Conservation (phyloP, 805 yeast genomes). For the Candida argentea region DNA sequence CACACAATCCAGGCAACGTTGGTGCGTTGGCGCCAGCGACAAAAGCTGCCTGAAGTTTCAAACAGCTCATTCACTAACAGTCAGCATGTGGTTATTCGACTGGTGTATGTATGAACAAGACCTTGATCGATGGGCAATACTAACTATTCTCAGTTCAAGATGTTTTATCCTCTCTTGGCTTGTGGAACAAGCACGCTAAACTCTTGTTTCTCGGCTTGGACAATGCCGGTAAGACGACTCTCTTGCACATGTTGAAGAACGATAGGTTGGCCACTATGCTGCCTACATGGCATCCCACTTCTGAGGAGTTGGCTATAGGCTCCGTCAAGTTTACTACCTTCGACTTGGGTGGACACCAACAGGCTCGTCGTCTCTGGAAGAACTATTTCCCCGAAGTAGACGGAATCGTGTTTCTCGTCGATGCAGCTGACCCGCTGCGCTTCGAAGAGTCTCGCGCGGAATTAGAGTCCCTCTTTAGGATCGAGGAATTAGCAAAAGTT, state of each 20-base stretch:
- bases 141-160: constrained; percentile 29
- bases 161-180: constrained; percentile 35
- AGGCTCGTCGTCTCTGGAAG: constrained; percentile 98
- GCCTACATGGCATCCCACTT: constrained; percentile 97
- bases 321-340: constrained; percentile 94
- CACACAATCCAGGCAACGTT: neutral
- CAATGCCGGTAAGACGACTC: constrained; percentile 38
- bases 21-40: constrained; percentile 1
- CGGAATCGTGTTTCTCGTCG: constrained; percentile 93
- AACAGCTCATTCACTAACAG: neutral
- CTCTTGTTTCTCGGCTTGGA: constrained; percentile 37
- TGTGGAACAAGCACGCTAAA: constrained; percentile 41
- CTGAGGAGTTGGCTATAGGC: constrained; percentile 96
- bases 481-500: constrained; percentile 81
- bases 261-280: constrained; percentile 96
- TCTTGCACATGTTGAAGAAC: constrained; percentile 50
- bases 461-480: constrained; percentile 83
- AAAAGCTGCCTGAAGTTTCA: neutral
- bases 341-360: constrained; percentile 97
- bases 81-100: constrained; percentile 26
- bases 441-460: constrained; percentile 92
- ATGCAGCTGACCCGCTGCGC: constrained; percentile 94
- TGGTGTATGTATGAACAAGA: constrained; percentile 22
- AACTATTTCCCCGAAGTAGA: constrained; percentile 99
- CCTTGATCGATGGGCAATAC: constrained; percentile 4